A percentile compares a stretch with the other conserved stretches of the same genome.
Conservation (phyloP, 257 asterid genomes). For the Nicotiana noctiflora region DNA sequence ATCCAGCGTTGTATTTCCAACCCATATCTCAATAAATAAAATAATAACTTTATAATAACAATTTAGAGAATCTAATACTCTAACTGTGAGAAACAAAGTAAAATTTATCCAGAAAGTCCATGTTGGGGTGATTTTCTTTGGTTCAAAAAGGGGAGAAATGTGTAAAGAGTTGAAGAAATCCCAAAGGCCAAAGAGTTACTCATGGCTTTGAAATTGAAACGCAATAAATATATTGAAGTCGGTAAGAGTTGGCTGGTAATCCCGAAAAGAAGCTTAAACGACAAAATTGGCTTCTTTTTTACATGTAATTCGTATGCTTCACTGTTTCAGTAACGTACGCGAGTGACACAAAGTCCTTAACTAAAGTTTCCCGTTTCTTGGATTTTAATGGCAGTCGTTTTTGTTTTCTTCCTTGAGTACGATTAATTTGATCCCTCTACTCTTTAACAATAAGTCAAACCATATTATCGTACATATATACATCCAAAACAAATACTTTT, state of each 20-base stretch:
- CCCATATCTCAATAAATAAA: slow-evolving; percentile 28
- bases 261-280: background rate
- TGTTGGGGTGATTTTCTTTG: background rate
- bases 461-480: no score
- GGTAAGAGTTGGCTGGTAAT: background rate
- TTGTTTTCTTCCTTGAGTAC: background rate
- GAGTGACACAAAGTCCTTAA: background rate
- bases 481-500: no score
- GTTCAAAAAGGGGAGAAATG: background rate
- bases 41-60: background rate
- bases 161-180: background rate
- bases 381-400: background rate
- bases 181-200: background rate
- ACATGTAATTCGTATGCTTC: background rate
- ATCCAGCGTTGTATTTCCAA: slow-evolving; percentile 64
- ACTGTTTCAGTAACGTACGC: background rate
- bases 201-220: background rate
- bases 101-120: background rate
- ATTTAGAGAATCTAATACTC: background rate
- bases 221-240: background rate
- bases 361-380: background rate
- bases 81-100: background rate
- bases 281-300: background rate
- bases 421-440: no score
- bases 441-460: no score